Conservation (phyloP, 2,329 filamentous ascomycete genomes). For the Alternaria arborescens region DNA sequence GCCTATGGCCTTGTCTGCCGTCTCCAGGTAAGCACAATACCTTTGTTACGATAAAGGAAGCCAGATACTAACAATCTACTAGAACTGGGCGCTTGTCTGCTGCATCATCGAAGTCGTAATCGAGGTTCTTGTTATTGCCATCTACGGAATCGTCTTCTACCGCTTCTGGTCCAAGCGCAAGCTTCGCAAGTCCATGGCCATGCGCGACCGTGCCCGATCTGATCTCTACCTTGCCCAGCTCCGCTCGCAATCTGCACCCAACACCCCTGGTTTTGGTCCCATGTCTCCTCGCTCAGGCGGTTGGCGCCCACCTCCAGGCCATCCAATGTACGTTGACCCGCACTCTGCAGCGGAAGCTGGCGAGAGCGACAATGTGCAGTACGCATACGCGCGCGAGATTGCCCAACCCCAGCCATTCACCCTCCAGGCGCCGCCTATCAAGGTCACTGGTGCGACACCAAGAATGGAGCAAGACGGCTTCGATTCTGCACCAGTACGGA, state of each 20-base stretch:
- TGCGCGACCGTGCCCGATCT: conserved; percentile 90
- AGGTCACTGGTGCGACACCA: conserved; percentile 79
- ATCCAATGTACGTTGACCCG: conserved; percentile 54
- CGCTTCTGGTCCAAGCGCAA: conserved; percentile 96
- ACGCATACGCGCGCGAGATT: conserved; percentile 54
- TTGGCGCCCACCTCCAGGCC: conserved; percentile 57
- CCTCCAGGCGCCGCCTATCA: conserved; percentile 83
- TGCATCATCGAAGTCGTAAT: conserved; percentile 96
- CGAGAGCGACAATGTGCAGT: conserved; percentile 51
- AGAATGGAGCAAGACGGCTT: conserved; percentile 72
- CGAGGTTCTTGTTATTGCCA: conserved; percentile 86
- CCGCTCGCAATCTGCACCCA: conserved; percentile 83
- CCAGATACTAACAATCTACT: conserved; percentile 31
- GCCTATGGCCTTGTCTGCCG: conserved; percentile 92
- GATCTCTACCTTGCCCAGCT: conserved; percentile 85
- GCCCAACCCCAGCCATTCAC: conserved; percentile 73
- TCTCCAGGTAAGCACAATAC: conserved; percentile 69
- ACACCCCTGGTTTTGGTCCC: conserved; percentile 84
- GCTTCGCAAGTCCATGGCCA: conserved; percentile 95
- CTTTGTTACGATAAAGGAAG: neutral
- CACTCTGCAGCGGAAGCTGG: conserved; percentile 63
- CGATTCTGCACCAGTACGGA: conserved; percentile 48
- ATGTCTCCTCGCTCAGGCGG: conserved; percentile 68
- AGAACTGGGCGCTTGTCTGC: conserved; percentile 97
- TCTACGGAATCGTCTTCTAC: conserved; percentile 96